A percentile compares a stretch with the other conserved stretches of the same genome.
Conservation (phyloP, 2,329 filamentous ascomycete genomes). For the Scedosporium aurantiacum region DNA sequence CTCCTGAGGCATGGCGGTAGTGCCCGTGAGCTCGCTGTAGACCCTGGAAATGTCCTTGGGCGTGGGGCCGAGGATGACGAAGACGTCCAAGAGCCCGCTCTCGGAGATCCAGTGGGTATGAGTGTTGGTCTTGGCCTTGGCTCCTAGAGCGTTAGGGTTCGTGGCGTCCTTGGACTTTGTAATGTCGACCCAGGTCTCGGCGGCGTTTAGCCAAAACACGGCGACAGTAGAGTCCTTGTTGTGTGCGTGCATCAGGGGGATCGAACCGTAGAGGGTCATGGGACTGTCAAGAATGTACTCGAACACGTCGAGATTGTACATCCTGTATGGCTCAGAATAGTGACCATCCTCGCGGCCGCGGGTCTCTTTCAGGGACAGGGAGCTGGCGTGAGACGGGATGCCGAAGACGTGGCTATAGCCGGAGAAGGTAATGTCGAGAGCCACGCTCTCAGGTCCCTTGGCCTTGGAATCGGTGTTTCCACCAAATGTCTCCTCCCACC, state of each 20-base stretch:
- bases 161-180: slow-evolving; percentile 63
- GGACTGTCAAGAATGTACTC: slow-evolving; percentile 95
- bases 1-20: slow-evolving; percentile 80
- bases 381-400: slow-evolving; percentile 84
- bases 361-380: slow-evolving; percentile 80
- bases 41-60: slow-evolving; percentile 70
- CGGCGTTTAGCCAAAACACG: slow-evolving; percentile 94
- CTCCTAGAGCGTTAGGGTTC: slow-evolving; percentile 69
- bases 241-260: slow-evolving; percentile 96
- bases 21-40: slow-evolving; percentile 86
- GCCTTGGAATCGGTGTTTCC: slow-evolving; percentile 93
- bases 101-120: slow-evolving; percentile 97
- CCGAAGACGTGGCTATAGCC: slow-evolving; percentile 90
- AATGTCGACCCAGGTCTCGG: slow-evolving; percentile 96
- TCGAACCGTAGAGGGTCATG: slow-evolving; percentile 96
- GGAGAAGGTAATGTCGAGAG: slow-evolving; percentile 81
- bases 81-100: slow-evolving; percentile 77
- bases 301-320: slow-evolving; percentile 96
- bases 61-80: slow-evolving; percentile 85
- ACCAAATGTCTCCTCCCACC: slow-evolving; percentile 96
- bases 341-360: slow-evolving; percentile 69
- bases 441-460: slow-evolving; percentile 85
- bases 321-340: slow-evolving; percentile 77
- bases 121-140: slow-evolving; percentile 59
- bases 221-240: slow-evolving; percentile 87